Evolutionary conservation across 2,329 filamentous ascomycete species (phyloP).

Genomic region (Fusarium stilboides): DNA sequence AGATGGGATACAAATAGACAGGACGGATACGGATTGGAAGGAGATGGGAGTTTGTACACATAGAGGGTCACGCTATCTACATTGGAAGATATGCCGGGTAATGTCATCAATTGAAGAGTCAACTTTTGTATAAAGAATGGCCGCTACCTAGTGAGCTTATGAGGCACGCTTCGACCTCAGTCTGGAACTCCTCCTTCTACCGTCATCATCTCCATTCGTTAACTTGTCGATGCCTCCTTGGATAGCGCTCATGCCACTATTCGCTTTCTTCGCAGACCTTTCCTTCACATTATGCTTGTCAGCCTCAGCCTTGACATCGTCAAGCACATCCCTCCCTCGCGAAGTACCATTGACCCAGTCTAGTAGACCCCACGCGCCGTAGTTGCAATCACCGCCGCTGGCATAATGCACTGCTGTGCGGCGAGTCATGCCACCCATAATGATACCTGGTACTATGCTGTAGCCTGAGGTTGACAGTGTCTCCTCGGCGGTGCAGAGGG

Average conservation of each 20-base stretch:
- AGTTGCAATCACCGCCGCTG: conserved; percentile 71
- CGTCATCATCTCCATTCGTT: conserved; percentile 48
- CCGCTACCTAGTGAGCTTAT: too few species aligned
- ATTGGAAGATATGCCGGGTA: not conserved
- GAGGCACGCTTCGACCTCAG: conserved; percentile 44
- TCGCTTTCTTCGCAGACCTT: conserved; percentile 54
- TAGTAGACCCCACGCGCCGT: conserved; percentile 72
- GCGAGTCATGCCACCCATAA: conserved; percentile 66
- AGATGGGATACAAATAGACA: conserved; percentile 56
- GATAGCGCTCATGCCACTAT: conserved; percentile 53
- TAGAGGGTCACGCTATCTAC: conserved; percentile 29
- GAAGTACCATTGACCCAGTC: conserved; percentile 74
- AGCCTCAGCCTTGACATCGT: conserved; percentile 69
- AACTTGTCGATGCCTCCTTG: conserved; percentile 54
- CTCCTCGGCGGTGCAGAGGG: conserved; percentile 76
- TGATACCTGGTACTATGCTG: conserved; percentile 67
- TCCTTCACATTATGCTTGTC: conserved; percentile 69
- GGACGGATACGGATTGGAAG: not conserved
- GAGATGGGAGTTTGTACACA: conserved; percentile 20
- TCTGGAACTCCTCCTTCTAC: conserved; percentile 48
- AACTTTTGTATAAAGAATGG: conserved; percentile 2
- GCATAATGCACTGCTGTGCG: conserved; percentile 68
- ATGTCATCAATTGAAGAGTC: conserved; percentile 6
- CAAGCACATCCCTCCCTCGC: conserved; percentile 65
- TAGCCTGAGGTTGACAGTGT: conserved; percentile 79